phyloP scores from a whole-genome alignment of 352 stramenopile genomes.

The Phytophthora citricola region DNA sequence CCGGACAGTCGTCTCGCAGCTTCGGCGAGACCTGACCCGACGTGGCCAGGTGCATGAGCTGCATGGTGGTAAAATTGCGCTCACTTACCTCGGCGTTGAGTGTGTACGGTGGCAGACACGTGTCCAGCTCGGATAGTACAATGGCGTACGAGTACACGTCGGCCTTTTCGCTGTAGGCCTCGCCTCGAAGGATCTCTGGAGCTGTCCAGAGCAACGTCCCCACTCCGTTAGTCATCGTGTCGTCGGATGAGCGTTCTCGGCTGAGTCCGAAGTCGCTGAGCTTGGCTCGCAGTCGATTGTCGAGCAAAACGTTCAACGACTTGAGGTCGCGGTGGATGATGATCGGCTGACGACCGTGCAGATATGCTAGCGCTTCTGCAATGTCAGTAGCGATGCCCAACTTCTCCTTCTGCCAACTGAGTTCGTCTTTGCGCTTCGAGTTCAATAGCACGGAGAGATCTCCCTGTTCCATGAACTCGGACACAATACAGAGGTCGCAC shows the following conservation, averaged over 20 bases:
- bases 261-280: conserved; percentile 68
- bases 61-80: conserved; percentile 52
- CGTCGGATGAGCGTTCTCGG: conserved; percentile 56
- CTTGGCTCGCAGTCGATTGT: conserved; percentile 53
- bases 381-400: conserved; percentile 65
- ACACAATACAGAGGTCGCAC: conserved; percentile 63
- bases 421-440: conserved; percentile 39
- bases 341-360: conserved; percentile 57
- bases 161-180: conserved; percentile 60
- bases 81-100: conserved; percentile 57
- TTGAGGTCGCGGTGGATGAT: conserved; percentile 80
- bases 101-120: conserved; percentile 57
- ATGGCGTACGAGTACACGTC: conserved; percentile 76
- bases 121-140: conserved; percentile 70
- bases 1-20: conserved; percentile 48
- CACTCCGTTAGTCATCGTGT: conserved; percentile 75
- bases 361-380: conserved; percentile 66
- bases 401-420: conserved; percentile 60
- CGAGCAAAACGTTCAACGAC: conserved; percentile 68
- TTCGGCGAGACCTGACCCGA: conserved; percentile 49
- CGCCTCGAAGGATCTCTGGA: conserved; percentile 61
- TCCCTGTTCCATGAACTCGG: conserved; percentile 66
- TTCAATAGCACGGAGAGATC: conserved; percentile 62
- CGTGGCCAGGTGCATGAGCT: conserved; percentile 63
- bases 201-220: conserved; percentile 70